phyloP scores from a whole-genome alignment of 164 flowering plant species.

The Sextonia rubra region DNA sequence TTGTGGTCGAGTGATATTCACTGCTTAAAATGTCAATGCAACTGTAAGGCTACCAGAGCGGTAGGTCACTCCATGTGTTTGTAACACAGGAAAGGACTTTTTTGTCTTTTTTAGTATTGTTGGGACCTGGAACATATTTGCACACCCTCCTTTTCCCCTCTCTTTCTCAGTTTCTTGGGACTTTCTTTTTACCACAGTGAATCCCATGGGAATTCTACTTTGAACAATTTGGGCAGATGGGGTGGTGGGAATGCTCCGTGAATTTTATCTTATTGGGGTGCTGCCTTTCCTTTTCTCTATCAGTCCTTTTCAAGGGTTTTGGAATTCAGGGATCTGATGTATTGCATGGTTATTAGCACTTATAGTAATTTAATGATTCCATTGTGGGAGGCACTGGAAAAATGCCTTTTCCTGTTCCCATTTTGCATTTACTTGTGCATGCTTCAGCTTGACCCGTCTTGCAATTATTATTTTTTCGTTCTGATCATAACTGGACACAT shows the following conservation, averaged over 20 bases:
- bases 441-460: constrained; percentile 35
- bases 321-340: constrained; percentile 7
- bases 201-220: not conserved
- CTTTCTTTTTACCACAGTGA: constrained; percentile 4
- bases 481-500: constrained; percentile 7
- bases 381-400: not conserved
- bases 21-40: not conserved
- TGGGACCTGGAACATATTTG: not conserved
- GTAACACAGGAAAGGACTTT: constrained; percentile 3
- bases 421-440: constrained; percentile 22
- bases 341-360: constrained; percentile 9
- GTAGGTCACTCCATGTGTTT: not conserved
- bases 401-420: not conserved
- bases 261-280: not conserved
- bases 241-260: not conserved
- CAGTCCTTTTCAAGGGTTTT: not conserved
- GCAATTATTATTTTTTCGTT: constrained; percentile 33
- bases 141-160: not conserved
- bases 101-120: not conserved
- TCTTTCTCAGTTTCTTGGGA: constrained; percentile 3
- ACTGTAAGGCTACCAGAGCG: no score
- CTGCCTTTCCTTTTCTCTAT: not conserved
- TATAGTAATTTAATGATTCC: constrained; percentile 31
- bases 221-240: not conserved
- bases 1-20: not conserved